Conservation (phyloP, 2,329 filamentous ascomycete species). For the Ophiostoma montium region DNA sequence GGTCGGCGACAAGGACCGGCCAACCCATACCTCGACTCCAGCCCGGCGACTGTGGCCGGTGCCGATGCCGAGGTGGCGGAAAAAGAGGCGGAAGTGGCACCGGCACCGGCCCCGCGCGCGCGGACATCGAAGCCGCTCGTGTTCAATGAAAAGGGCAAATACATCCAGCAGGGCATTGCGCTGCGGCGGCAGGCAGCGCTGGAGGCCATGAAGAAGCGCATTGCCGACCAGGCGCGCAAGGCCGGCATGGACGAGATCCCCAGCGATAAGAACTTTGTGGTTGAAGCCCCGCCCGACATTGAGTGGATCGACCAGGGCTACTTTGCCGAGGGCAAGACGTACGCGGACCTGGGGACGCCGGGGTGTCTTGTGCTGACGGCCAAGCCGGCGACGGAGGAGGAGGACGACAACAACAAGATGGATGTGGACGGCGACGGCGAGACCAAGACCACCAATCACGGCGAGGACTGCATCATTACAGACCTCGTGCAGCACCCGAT, state of each 20-base stretch:
- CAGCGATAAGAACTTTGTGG: slow-evolving; percentile 78
- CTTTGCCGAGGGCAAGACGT: slow-evolving; percentile 59
- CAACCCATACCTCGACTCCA: slow-evolving; percentile 77
- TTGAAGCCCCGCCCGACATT: slow-evolving; percentile 70
- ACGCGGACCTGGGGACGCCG: slow-evolving; percentile 53
- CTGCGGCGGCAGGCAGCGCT: slow-evolving; percentile 74
- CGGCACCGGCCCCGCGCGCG: slow-evolving; percentile 35
- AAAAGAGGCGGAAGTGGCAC: slow-evolving; percentile 48
- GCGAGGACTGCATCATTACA: slow-evolving; percentile 76
- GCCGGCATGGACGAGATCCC: slow-evolving; percentile 89
- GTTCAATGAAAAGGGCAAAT: slow-evolving; percentile 95
- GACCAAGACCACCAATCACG: slow-evolving; percentile 31
- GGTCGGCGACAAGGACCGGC: not conserved
- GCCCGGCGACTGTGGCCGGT: slow-evolving; percentile 33
- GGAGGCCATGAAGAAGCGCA: slow-evolving; percentile 88
- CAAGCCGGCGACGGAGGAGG: not conserved
- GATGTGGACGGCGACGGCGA: not conserved
- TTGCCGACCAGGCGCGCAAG: slow-evolving; percentile 74
- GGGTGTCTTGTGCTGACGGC: slow-evolving; percentile 37
- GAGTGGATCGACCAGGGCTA: slow-evolving; percentile 95
- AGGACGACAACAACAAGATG: slow-evolving; percentile 20
- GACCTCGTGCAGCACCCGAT: slow-evolving; percentile 88
- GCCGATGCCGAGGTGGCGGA: slow-evolving; percentile 44
- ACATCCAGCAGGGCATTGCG: slow-evolving; percentile 86
- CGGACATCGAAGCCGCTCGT: slow-evolving; percentile 63